These are phyloP conservation scores for Clavariopsis aquatica DNA, from an alignment of 495 filamentous ascomycete genomes.

Conservation along the genomic window DNA sequence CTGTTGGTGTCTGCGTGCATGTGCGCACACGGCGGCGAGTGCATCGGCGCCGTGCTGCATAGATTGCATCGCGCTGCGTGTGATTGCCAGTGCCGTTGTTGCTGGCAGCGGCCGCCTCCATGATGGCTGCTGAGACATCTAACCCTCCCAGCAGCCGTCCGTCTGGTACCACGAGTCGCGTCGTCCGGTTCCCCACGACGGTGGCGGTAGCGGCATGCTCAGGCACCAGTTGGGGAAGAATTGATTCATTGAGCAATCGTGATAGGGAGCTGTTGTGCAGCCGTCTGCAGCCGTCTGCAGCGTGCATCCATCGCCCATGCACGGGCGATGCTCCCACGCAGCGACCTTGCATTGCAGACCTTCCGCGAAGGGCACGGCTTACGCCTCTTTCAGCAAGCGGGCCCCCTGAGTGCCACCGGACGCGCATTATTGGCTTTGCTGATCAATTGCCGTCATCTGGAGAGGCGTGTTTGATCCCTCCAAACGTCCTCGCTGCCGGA, in stretches of 20 bases:
- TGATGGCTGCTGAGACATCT: background rate
- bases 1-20: background rate
- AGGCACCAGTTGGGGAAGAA: background rate
- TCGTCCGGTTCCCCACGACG: constrained; percentile 19
- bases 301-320: constrained; percentile 15
- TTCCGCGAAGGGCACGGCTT: constrained; percentile 17
- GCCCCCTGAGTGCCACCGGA: constrained; percentile 17
- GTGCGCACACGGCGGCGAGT: background rate
- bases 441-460: constrained; percentile 18
- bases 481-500: constrained; percentile 13
- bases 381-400: constrained; percentile 15
- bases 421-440: background rate
- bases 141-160: constrained; percentile 25
- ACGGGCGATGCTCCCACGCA: constrained; percentile 18
- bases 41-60: background rate
- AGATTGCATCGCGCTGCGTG: constrained; percentile 27
- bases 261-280: constrained; percentile 19
- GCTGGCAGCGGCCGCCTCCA: too few relatives aligned
- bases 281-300: constrained; percentile 26
- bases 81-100: constrained; percentile 16
- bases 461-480: constrained; percentile 25
- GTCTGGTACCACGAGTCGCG: constrained; percentile 32
- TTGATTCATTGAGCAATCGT: constrained; percentile 11
- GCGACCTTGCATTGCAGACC: constrained; percentile 14
- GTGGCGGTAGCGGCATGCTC: background rate